Evolutionary conservation across 1,139 yeast species (phyloP).

Genomic region (Geotrichum macrosporum): DNA sequence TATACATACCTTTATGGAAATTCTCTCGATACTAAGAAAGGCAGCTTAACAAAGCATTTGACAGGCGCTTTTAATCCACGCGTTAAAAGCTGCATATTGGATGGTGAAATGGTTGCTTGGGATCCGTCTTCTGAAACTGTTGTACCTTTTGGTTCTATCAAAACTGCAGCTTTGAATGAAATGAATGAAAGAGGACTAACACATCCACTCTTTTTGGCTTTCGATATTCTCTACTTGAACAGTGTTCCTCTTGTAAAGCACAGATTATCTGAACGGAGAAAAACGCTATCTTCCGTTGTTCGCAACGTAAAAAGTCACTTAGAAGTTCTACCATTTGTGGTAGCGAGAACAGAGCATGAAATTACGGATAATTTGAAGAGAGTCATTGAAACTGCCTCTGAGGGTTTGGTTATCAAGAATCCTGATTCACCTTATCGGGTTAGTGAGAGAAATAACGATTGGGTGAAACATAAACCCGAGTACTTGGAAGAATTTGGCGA

Average conservation of each 20-base stretch:
- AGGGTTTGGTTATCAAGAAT: slow-evolving; percentile 77
- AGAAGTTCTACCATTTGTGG: slow-evolving; percentile 50
- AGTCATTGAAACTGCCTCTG: slow-evolving; percentile 60
- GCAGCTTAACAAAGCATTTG: slow-evolving; percentile 59
- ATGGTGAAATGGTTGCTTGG: slow-evolving; percentile 93
- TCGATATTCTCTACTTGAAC: slow-evolving; percentile 69
- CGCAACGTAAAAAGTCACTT: slow-evolving; percentile 42
- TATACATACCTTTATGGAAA: slow-evolving; percentile 72
- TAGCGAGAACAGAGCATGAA: slow-evolving; percentile 42
- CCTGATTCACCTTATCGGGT: slow-evolving; percentile 55
- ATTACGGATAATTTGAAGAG: slow-evolving; percentile 53
- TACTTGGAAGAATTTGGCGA: slow-evolving; percentile 84
- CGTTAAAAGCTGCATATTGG: slow-evolving; percentile 54
- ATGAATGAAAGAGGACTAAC: slow-evolving; percentile 27
- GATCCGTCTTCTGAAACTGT: slow-evolving; percentile 57
- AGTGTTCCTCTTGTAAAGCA: slow-evolving; percentile 54
- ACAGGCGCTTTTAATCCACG: slow-evolving; percentile 43
- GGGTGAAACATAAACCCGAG: slow-evolving; percentile 92
- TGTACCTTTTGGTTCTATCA: slow-evolving; percentile 76
- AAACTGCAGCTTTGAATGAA: slow-evolving; percentile 56
- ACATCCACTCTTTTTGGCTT: slow-evolving; percentile 61
- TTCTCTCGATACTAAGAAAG: slow-evolving; percentile 45
- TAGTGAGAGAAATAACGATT: slow-evolving; percentile 55
- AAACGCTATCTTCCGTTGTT: slow-evolving; percentile 47
- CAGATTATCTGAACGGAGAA: slow-evolving; percentile 55